These are phyloP conservation scores for Haematococcus sp. DNA, from an alignment of 139 green algal genomes.

Conservation along the genomic window DNA sequence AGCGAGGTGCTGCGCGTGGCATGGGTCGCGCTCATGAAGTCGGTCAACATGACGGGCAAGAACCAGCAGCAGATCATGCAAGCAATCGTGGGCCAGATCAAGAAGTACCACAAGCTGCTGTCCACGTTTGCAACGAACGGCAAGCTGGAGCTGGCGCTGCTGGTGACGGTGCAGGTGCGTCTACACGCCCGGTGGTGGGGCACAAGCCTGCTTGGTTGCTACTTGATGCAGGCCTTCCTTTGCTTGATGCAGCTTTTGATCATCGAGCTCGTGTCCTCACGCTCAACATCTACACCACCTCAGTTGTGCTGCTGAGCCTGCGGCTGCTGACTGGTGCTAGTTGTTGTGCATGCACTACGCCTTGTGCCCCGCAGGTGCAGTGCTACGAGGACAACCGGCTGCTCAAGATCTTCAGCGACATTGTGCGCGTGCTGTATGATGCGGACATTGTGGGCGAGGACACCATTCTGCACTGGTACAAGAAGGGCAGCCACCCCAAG, in stretches of 20 bases:
- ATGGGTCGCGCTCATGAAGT: slow-evolving; percentile 75
- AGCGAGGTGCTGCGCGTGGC: slow-evolving; percentile 72
- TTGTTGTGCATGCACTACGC: too few species aligned
- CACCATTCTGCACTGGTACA: slow-evolving; percentile 85
- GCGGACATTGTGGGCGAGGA: slow-evolving; percentile 88
- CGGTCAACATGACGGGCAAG: slow-evolving; percentile 79
- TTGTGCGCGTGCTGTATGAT: slow-evolving; percentile 90
- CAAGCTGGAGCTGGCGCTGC: slow-evolving; percentile 82
- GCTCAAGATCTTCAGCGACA: slow-evolving; percentile 90
- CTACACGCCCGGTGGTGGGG: background rate
- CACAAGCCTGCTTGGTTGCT: background rate
- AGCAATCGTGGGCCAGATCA: slow-evolving; percentile 69
- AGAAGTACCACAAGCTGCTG: slow-evolving; percentile 78
- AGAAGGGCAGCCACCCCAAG: slow-evolving; percentile 84
- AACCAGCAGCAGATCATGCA: slow-evolving; percentile 89
- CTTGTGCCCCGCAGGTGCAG: slow-evolving; percentile 82
- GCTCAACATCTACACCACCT: too few species aligned
- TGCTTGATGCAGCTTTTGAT: too few species aligned
- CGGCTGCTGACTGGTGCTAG: background rate
- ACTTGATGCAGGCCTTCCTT: too few species aligned
- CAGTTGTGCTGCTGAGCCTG: background rate
- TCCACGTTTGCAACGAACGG: slow-evolving; percentile 56
- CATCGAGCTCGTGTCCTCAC: background rate
- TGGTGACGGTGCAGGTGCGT: slow-evolving; percentile 74
- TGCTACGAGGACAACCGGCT: slow-evolving; percentile 96